A percentile compares a stretch with the other conserved stretches of the same genome.
Conservation (phyloP, 768 basidiomycete species). For the Boletus eberwhitei region DNA sequence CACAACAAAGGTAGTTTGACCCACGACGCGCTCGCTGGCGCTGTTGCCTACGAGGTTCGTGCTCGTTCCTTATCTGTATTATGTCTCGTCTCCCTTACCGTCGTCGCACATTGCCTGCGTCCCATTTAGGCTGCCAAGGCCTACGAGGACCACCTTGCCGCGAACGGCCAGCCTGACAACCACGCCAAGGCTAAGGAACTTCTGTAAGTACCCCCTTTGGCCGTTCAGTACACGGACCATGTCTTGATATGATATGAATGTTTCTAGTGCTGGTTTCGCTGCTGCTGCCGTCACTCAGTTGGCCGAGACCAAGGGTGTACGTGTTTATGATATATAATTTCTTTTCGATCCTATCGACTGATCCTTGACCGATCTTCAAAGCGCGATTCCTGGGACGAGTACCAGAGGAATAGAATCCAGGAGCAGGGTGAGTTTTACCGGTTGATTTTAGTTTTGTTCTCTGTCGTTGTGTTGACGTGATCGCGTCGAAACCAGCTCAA, state of each 20-base stretch:
- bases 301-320: conserved; percentile 21
- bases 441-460: neutral
- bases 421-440: neutral
- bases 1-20: conserved; percentile 11
- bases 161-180: conserved; percentile 15
- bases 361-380: neutral
- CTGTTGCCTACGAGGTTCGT: conserved; percentile 18
- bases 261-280: conserved; percentile 10
- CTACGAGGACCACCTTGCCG: conserved; percentile 14
- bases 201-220: conserved; percentile 4
- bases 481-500: neutral
- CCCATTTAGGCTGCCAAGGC: conserved; percentile 14
- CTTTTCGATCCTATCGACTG: neutral
- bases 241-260: neutral
- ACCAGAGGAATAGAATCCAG: neutral
- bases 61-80: neutral
- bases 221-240: neutral
- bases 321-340: neutral
- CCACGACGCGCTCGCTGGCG: conserved; percentile 22
- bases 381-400: neutral
- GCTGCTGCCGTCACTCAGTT: conserved; percentile 5
- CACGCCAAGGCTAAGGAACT: conserved; percentile 25
- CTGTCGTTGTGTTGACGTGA: neutral
- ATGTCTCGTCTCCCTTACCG: neutral
- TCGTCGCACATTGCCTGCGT: neutral